Base-by-base conservation (phyloP, 2,329 filamentous ascomycete species). In the Colletotrichum lentis region DNA sequence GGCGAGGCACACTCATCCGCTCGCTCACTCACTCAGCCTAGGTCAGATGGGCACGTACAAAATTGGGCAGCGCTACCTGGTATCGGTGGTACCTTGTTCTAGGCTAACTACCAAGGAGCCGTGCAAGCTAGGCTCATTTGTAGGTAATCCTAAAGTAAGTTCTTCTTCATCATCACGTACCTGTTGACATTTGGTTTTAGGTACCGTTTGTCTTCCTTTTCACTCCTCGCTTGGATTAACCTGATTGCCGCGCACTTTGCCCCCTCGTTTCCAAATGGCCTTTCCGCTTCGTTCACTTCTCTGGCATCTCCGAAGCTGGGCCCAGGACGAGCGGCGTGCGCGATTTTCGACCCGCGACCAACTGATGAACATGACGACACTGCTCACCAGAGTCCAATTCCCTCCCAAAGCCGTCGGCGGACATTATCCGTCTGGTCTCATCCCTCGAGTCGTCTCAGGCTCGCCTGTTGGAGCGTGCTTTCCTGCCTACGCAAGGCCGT, bases 71-170 rank as follows among this genome's bases (percentile, higher is more conserved):
- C 62, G 43, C 54, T 69, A 69, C 66, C 50, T 66, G 27, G 39
- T 46, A 12, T 55, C 20, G 10, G 43, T 11, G 27, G 66, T 69
- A 69, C 66, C 66, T n/a, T 66, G 62, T 56, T 65, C 49, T 37
- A 14, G 20, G 37, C 22, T 43, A 37, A 31, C 62, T 65, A 66
- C 50, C 62, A 66, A 60, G 55, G 49, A 56, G 55, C 47, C 41
- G 44, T 49, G 39, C 37, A 60, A 39, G 62, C 58, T 56, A 56
- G 55, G 55, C 55, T 39, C 50, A 46, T 61, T 69, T 61, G 66
- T 60, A 69, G 66, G 66, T 69, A 69, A 69, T 66, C 58, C 56
- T 55, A 59, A 66, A 50, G 62, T 69, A 69, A 69, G 56, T 41
- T 61, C 50, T 55, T 69, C 56, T 55, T 66, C 62, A 39, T 39